Percentiles rank a stretch among this genome's conserved stretches.
phyloP scores from a whole-genome alignment of 1,284 basidiomycete genomes.

The Neonothopanus nambi region DNA sequence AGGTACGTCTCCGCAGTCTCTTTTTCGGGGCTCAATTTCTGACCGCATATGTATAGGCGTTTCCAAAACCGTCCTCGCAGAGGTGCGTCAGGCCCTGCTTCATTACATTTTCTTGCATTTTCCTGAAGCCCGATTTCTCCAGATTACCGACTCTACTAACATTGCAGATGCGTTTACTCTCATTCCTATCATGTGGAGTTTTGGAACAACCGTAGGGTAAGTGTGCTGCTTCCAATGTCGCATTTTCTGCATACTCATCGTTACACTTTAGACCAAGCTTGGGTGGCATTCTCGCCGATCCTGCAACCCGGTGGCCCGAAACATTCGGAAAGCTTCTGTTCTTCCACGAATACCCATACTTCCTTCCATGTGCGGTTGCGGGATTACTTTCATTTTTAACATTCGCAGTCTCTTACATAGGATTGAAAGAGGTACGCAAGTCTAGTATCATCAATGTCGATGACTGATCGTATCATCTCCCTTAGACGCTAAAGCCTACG shows the following conservation, averaged over 20 bases:
- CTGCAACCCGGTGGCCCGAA: constrained; percentile 40
- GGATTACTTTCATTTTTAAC: constrained; percentile 28
- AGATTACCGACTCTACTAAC: constrained; percentile 45
- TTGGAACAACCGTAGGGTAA: constrained; percentile 41
- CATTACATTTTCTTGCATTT: background rate
- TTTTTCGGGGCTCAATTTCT: constrained; percentile 5
- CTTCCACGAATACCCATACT: constrained; percentile 39
- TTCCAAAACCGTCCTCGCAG: constrained; percentile 38
- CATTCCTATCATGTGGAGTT: constrained; percentile 42
- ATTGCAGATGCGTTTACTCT: constrained; percentile 43
- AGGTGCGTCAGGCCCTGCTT: constrained; percentile 22
- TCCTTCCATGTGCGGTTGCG: constrained; percentile 40
- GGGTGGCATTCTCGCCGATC: constrained; percentile 42
- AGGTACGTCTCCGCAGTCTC: constrained; percentile 27
- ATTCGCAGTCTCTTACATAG: constrained; percentile 28
- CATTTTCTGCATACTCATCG: background rate
- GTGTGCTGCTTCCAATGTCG: background rate
- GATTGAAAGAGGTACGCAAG: constrained; percentile 33
- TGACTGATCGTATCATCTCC: background rate
- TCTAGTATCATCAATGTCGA: background rate
- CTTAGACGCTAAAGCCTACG: background rate
- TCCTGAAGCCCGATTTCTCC: background rate
- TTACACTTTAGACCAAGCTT: constrained; percentile 35
- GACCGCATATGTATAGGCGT: constrained; percentile 29
- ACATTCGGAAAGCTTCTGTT: constrained; percentile 31